A percentile compares a stretch with the other conserved stretches of the same genome.
Evolutionary conservation across 345 rosid genomes (phyloP).

Genomic region (Ceriops decandra): DNA sequence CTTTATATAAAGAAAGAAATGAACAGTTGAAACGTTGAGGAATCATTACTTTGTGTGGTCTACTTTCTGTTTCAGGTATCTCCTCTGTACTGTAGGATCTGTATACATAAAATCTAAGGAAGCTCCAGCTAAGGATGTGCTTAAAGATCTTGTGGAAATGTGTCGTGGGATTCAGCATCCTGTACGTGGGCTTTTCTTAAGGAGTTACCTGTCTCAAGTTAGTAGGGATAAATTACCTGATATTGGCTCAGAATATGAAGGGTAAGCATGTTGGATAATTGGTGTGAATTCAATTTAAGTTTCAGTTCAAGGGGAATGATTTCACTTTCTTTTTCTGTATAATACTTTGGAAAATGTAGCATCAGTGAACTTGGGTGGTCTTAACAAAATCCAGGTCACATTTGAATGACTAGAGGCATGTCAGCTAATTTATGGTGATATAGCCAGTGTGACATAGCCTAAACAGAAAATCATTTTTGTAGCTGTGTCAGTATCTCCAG

Average conservation of each 20-base stretch:
- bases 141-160: constrained; percentile 99
- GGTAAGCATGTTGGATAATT: constrained; percentile 49
- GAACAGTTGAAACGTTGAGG: background rate
- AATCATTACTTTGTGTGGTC: background rate
- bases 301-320: background rate
- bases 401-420: background rate
- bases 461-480: background rate
- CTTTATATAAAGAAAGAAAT: too few relatives aligned
- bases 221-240: constrained; percentile 96
- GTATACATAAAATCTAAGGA: constrained; percentile 95
- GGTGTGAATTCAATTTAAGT: constrained; percentile 6
- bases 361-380: background rate
- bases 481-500: background rate
- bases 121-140: constrained; percentile 97
- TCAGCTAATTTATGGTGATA: background rate
- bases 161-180: constrained; percentile 99
- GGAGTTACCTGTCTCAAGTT: constrained; percentile 97
- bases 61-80: constrained; percentile 51
- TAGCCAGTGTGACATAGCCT: background rate
- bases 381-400: background rate
- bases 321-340: background rate
- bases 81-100: constrained; percentile 95
- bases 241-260: constrained; percentile 93
- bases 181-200: constrained; percentile 90
- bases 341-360: constrained; percentile 4